phyloP scores from a whole-genome alignment of 164 flowering plant genomes.

The Platanus orientalis region DNA sequence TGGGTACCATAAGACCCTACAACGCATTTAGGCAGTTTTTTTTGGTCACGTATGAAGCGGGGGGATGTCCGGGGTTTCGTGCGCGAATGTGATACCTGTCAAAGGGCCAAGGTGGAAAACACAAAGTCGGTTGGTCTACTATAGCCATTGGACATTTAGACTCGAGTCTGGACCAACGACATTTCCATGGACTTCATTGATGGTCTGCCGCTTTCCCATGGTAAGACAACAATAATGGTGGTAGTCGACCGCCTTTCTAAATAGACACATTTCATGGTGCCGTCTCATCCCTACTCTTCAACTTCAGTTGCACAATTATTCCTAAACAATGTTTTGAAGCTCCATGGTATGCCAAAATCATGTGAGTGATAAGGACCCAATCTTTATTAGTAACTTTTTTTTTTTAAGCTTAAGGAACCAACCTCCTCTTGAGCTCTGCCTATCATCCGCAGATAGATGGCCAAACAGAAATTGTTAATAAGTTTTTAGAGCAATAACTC shows the following conservation, averaged over 20 bases:
- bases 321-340: background rate
- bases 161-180: background rate
- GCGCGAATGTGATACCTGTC: background rate
- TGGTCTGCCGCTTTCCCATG: background rate
- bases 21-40: background rate
- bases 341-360: too few species aligned
- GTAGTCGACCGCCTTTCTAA: background rate
- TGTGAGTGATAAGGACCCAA: too few species aligned
- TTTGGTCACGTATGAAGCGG: background rate
- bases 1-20: background rate
- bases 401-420: background rate
- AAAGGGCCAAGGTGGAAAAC: background rate
- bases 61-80: background rate
- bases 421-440: background rate
- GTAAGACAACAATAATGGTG: background rate
- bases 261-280: background rate
- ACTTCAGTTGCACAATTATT: background rate
- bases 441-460: too few species aligned
- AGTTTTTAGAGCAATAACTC: too few species aligned
- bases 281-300: too few species aligned
- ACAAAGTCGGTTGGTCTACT: background rate
- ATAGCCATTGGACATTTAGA: background rate
- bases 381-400: background rate
- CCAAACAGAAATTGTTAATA: too few species aligned
- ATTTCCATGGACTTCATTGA: slow-evolving; percentile 4